Evolutionary conservation across 2,329 filamentous ascomycete species (phyloP).

Genomic region (Magnaporthiopsis incrustans): DNA sequence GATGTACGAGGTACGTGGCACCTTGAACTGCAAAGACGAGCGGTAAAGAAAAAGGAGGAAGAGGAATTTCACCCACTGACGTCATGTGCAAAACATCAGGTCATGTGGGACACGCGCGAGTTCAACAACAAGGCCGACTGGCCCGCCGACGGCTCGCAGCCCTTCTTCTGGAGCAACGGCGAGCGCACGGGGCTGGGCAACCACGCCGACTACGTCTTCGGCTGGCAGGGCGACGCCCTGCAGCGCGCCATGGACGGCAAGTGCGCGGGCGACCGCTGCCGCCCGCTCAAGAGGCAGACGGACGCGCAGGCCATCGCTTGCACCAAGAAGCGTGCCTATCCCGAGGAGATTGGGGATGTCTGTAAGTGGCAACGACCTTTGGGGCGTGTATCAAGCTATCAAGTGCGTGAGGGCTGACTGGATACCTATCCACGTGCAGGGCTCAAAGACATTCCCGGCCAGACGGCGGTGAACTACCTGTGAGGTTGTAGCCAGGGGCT

Average conservation of each 20-base stretch:
- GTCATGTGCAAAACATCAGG: background rate
- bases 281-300: slow-evolving; percentile 14
- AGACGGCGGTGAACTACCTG: background rate
- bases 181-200: slow-evolving; percentile 16
- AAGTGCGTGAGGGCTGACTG: background rate
- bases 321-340: slow-evolving; percentile 15
- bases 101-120: slow-evolving; percentile 16
- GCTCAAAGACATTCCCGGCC: slow-evolving; percentile 1
- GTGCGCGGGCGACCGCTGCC: slow-evolving; percentile 16
- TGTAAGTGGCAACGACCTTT: background rate
- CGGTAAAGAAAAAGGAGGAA: background rate
- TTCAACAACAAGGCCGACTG: slow-evolving; percentile 28
- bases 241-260: slow-evolving; percentile 16
- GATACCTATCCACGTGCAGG: background rate
- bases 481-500: background rate
- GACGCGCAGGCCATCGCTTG: slow-evolving; percentile 15
- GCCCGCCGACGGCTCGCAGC: slow-evolving; percentile 25
- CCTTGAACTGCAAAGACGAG: too few relatives aligned
- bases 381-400: too few relatives aligned
- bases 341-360: slow-evolving; percentile 15
- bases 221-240: slow-evolving; percentile 16
- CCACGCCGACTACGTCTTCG: slow-evolving; percentile 18
- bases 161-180: slow-evolving; percentile 18
- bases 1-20: too few relatives aligned
- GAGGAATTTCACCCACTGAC: slow-evolving; percentile 9